Evolutionary conservation across 2,329 filamentous ascomycete species (phyloP).

Genomic region (Aureobasidium sp.): DNA sequence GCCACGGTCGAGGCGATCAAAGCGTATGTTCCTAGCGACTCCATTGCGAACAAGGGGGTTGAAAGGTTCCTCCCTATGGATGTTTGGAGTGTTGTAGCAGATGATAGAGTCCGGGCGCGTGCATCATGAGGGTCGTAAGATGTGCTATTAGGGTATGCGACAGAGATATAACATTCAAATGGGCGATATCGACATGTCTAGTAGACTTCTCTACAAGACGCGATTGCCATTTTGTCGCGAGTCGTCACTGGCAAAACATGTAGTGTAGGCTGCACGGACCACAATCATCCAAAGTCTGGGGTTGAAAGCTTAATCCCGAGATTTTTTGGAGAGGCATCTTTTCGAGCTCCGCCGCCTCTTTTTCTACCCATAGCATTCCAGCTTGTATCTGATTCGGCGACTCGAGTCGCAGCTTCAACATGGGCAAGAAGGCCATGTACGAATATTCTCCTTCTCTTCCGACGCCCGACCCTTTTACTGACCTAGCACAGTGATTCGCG

Average conservation of each 20-base stretch:
- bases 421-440: conserved; percentile 50
- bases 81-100: background rate
- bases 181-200: background rate
- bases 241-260: background rate
- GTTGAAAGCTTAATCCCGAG: background rate
- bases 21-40: background rate
- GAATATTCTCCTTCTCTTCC: background rate
- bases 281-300: background rate
- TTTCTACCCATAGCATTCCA: background rate
- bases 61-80: background rate
- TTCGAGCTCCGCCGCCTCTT: background rate
- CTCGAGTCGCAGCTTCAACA: conserved; percentile 22
- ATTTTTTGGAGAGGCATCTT: background rate
- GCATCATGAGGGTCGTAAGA: background rate
- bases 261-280: background rate
- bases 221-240: background rate
- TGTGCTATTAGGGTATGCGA: background rate
- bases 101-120: background rate
- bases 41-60: background rate
- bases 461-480: background rate
- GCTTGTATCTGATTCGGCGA: conserved; percentile 1
- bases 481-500: conserved; percentile 64
- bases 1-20: conserved; percentile 24
- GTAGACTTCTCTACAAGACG: background rate
- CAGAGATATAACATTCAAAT: background rate